These are phyloP conservation scores for Punica granatum DNA, from an alignment of 345 rosid species.

Conservation along the genomic window DNA sequence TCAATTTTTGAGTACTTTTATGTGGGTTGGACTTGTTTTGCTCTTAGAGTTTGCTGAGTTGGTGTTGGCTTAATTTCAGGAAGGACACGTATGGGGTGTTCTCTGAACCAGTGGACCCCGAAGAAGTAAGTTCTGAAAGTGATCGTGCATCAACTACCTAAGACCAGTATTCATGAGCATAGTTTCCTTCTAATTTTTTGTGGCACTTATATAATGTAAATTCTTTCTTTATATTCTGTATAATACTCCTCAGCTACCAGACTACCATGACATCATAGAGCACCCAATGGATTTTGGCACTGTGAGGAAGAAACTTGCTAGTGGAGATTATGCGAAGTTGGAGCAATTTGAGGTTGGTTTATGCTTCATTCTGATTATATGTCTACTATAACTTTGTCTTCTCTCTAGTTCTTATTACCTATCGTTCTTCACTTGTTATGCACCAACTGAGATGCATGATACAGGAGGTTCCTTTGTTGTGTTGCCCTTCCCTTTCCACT, in stretches of 20 bases:
- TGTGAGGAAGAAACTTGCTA: slow-evolving; percentile 50
- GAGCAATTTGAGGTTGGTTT: slow-evolving; percentile 77
- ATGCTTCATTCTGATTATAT: slow-evolving; percentile 3
- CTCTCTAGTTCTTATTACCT: not conserved
- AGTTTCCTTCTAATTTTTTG: not conserved
- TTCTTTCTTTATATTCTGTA: slow-evolving; percentile 3
- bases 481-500: not conserved
- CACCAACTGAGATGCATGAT: not conserved
- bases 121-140: slow-evolving; percentile 37
- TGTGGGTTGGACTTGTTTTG: slow-evolving; percentile 17
- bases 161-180: not conserved
- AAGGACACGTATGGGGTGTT: slow-evolving; percentile 65
- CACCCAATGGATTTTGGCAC: slow-evolving; percentile 90
- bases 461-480: not conserved
- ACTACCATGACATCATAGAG: slow-evolving; percentile 64
- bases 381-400: not conserved
- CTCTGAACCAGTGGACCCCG: slow-evolving; percentile 66
- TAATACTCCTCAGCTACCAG: slow-evolving; percentile 63
- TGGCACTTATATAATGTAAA: not conserved
- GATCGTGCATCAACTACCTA: slow-evolving; percentile 9
- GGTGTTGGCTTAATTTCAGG: slow-evolving; percentile 31
- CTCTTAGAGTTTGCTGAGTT: slow-evolving; percentile 8
- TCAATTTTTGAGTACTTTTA: slow-evolving; percentile 14
- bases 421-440: not conserved
- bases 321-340: slow-evolving; percentile 46